Conservation (phyloP, 768 basidiomycete genomes). For the Lentinus tigrinus region DNA sequence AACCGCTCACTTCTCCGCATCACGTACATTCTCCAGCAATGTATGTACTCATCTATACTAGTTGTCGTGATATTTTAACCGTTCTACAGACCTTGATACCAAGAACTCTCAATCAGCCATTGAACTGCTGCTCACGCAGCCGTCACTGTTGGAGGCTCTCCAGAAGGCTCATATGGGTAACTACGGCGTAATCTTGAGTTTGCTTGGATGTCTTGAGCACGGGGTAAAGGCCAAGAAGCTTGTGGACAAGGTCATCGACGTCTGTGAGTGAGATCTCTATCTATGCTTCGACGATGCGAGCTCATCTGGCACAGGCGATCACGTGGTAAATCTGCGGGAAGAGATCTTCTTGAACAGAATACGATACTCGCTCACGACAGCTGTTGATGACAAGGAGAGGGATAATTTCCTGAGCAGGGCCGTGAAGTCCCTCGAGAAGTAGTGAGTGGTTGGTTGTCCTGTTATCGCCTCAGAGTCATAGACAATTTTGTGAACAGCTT, state of each 20-base stretch:
- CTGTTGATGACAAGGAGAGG: slow-evolving; percentile 55
- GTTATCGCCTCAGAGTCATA: too few relatives aligned
- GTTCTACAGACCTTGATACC: slow-evolving; percentile 54
- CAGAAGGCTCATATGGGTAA: slow-evolving; percentile 91
- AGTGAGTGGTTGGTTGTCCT: slow-evolving; percentile 56
- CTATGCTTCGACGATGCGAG: not conserved
- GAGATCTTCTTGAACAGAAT: slow-evolving; percentile 82
- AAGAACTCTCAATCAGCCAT: slow-evolving; percentile 78
- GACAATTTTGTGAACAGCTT: slow-evolving; percentile 65
- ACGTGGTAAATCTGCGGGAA: slow-evolving; percentile 89
- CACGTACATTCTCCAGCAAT: slow-evolving; percentile 79
- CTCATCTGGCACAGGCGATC: slow-evolving; percentile 61
- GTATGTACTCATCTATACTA: slow-evolving; percentile 34
- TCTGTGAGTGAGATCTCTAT: slow-evolving; percentile 39
- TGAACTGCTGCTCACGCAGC: slow-evolving; percentile 77
- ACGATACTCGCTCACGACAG: slow-evolving; percentile 79
- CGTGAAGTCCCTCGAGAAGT: slow-evolving; percentile 81
- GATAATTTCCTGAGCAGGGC: slow-evolving; percentile 64
- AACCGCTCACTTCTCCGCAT: slow-evolving; percentile 73
- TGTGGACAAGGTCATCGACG: slow-evolving; percentile 88
- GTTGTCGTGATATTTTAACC: not conserved
- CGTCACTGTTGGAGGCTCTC: slow-evolving; percentile 78
- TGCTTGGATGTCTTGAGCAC: slow-evolving; percentile 89
- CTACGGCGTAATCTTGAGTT: slow-evolving; percentile 86
- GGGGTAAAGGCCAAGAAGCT: slow-evolving; percentile 84